Percentiles rank a stretch among this genome's conserved stretches.
These are phyloP conservation scores for Colletotrichum theobromicola DNA, from an alignment of 2,329 filamentous ascomycete genomes.

Conservation along the genomic window DNA sequence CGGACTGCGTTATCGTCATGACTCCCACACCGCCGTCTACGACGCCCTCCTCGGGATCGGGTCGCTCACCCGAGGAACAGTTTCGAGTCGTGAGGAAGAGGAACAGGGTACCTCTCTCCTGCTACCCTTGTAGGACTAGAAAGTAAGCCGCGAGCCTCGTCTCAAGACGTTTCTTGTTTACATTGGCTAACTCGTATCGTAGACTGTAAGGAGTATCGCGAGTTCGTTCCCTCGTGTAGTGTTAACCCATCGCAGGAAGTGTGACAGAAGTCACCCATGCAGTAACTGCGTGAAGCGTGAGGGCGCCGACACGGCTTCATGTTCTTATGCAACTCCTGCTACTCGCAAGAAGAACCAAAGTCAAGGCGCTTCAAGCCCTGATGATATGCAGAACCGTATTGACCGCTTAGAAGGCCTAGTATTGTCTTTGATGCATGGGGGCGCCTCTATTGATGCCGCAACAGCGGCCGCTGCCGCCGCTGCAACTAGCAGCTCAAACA, in stretches of 20 bases:
- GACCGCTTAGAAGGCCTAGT: conserved; percentile 93
- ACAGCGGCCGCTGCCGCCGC: conserved; percentile 35
- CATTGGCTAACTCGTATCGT: conserved; percentile 26
- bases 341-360: conserved; percentile 76
- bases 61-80: conserved; percentile 81
- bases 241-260: conserved; percentile 70
- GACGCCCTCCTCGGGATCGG: conserved; percentile 73
- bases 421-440: conserved; percentile 91
- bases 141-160: conserved; percentile 66
- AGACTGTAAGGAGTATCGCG: conserved; percentile 39
- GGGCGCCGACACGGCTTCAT: conserved; percentile 79
- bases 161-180: conserved; percentile 12
- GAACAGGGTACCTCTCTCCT: conserved; percentile 90
- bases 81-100: conserved; percentile 90
- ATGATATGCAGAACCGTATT: conserved; percentile 99
- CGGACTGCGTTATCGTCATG: conserved; percentile 53
- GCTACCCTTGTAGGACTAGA: conserved; percentile 86
- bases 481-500: conserved; percentile 23
- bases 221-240: background rate
- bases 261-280: conserved; percentile 88
- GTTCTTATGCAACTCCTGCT: conserved; percentile 79
- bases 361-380: conserved; percentile 68
- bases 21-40: conserved; percentile 80
- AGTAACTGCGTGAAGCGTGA: conserved; percentile 95
- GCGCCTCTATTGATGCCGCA: conserved; percentile 56